phyloP scores from a whole-genome alignment of 805 yeast genomes.

The Yamadazyma insecticola region DNA sequence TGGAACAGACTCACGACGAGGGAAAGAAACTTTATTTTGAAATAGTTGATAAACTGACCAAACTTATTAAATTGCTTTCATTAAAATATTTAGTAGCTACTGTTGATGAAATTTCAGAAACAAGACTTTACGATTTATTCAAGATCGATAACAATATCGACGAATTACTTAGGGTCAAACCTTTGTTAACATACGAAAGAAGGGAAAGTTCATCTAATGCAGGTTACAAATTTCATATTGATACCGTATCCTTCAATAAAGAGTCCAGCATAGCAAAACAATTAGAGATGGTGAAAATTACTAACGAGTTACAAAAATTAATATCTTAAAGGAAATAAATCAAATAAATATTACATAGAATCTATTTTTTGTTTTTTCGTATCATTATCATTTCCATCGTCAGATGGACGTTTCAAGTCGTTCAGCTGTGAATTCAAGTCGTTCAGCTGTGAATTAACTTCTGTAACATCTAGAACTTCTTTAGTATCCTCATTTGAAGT shows the following conservation, averaged over 20 bases:
- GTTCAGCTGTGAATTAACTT: too few relatives aligned
- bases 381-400: neutral
- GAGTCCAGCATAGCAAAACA: slow-evolving; percentile 1
- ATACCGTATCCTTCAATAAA: too few relatives aligned
- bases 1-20: too few relatives aligned
- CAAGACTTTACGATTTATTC: neutral
- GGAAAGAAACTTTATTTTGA: too few relatives aligned
- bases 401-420: too few relatives aligned
- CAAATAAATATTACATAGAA: slow-evolving; percentile 1
- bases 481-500: too few relatives aligned
- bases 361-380: neutral
- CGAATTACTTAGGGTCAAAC: neutral
- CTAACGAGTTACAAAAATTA: slow-evolving; percentile 1
- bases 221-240: slow-evolving; percentile 2
- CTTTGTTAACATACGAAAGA: slow-evolving; percentile 3
- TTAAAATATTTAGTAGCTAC: slow-evolving; percentile 10
- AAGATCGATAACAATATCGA: neutral
- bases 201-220: neutral
- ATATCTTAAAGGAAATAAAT: slow-evolving; percentile 2
- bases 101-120: neutral
- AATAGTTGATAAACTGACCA: slow-evolving; percentile 3
- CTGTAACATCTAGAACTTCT: too few relatives aligned
- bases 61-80: slow-evolving; percentile 5
- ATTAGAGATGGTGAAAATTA: slow-evolving; percentile 2
- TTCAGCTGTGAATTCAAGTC: too few relatives aligned